phyloP scores from a whole-genome alignment of 2,329 filamentous ascomycete species.

The Pseudogymnoascus sp. region DNA sequence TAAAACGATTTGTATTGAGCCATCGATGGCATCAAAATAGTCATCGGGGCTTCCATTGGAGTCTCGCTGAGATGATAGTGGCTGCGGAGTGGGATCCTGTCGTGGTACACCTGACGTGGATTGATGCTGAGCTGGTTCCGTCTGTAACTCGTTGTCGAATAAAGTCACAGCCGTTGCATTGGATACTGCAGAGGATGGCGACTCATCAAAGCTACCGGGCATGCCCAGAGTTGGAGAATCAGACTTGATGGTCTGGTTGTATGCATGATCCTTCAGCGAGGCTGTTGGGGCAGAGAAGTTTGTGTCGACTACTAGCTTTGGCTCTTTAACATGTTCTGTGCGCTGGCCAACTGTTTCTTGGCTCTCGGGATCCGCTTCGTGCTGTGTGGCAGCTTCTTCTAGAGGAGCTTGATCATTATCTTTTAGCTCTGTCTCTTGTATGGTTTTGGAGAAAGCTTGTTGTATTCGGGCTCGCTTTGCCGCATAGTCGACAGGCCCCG shows the following conservation, averaged over 20 bases:
- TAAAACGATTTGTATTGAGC: slow-evolving; percentile 23
- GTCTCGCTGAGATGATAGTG: slow-evolving; percentile 19
- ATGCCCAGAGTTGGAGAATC: slow-evolving; percentile 62
- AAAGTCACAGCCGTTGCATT: slow-evolving; percentile 54
- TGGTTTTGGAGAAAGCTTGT: slow-evolving; percentile 76
- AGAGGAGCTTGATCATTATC: slow-evolving; percentile 13
- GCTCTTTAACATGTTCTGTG: background rate
- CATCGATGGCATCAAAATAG: slow-evolving; percentile 11
- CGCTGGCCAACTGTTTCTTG: background rate
- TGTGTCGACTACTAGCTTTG: slow-evolving; percentile 7
- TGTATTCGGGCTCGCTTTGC: slow-evolving; percentile 75
- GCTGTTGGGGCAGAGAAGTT: slow-evolving; percentile 13
- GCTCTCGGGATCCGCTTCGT: background rate
- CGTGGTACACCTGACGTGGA: slow-evolving; percentile 13
- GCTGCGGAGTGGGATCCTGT: slow-evolving; percentile 17
- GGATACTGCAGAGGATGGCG: slow-evolving; percentile 52
- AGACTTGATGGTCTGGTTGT: background rate
- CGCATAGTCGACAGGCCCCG: slow-evolving; percentile 77
- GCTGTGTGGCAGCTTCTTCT: background rate
- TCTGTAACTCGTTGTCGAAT: slow-evolving; percentile 66
- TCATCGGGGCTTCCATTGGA: slow-evolving; percentile 10
- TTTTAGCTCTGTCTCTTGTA: slow-evolving; percentile 60
- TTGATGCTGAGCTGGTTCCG: slow-evolving; percentile 34
- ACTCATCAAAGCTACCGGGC: slow-evolving; percentile 53
- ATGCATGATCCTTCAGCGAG: background rate